Conservation (phyloP, 441 rosid species). For the Croton laevigatus region DNA sequence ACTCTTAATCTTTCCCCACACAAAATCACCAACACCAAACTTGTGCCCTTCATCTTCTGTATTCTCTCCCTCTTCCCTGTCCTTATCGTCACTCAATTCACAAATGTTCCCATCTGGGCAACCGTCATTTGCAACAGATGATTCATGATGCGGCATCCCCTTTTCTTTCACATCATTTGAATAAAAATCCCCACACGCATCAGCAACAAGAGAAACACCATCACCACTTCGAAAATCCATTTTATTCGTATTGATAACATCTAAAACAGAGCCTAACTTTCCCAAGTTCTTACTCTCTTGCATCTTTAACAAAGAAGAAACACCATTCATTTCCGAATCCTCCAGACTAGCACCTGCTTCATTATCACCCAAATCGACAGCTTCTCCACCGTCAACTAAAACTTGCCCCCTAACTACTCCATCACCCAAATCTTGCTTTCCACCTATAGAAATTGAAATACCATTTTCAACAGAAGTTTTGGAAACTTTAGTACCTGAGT, state of each 20-base stretch:
- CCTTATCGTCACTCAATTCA: conserved; percentile 11
- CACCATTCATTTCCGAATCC: conserved; percentile 58
- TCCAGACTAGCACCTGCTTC: conserved; percentile 32
- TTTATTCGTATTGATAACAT: conserved; percentile 28
- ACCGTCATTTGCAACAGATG: conserved; percentile 14
- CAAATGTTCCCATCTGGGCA: conserved; percentile 14
- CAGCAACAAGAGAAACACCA: conserved; percentile 24
- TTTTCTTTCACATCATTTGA: conserved; percentile 9
- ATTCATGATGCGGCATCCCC: background rate
- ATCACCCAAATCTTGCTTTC: conserved; percentile 7
- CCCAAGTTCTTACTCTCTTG: conserved; percentile 27
- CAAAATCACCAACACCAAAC: conserved; percentile 70
- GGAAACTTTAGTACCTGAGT: conserved; percentile 18
- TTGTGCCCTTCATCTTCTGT: conserved; percentile 33
- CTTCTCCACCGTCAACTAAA: background rate
- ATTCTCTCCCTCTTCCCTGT: conserved; percentile 33
- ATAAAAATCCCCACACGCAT: conserved; percentile 12
- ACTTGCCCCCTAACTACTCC: background rate
- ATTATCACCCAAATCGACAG: conserved; percentile 15
- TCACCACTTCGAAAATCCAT: conserved; percentile 17
- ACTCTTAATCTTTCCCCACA: conserved; percentile 73
- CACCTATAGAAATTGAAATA: conserved; percentile 17
- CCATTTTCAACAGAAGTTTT: conserved; percentile 29
- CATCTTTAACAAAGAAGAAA: conserved; percentile 52
- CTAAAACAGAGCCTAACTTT: conserved; percentile 33